These are phyloP conservation scores for Colletotrichum sp. DNA, from an alignment of 2,329 filamentous ascomycete genomes.

Conservation along the genomic window DNA sequence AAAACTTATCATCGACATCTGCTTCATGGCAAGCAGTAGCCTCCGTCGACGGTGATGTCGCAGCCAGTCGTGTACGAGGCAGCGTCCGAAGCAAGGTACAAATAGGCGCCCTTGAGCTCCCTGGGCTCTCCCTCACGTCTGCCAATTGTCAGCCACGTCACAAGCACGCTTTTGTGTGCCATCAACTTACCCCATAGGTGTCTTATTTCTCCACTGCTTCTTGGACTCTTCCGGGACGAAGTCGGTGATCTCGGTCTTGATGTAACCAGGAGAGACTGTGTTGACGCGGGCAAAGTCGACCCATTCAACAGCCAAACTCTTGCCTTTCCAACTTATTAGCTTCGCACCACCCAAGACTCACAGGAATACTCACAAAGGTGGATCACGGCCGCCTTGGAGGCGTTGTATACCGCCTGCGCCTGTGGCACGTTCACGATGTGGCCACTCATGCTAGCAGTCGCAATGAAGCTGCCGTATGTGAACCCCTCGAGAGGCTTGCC, in stretches of 20 bases:
- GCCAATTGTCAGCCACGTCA: conserved; percentile 16
- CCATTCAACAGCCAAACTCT: conserved; percentile 79
- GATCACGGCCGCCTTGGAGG: conserved; percentile 70
- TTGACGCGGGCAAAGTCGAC: conserved; percentile 76
- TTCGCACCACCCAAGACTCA: too few species aligned
- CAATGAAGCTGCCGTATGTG: conserved; percentile 73
- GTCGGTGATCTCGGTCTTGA: conserved; percentile 73
- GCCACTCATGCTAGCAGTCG: conserved; percentile 79
- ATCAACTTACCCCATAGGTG: conserved; percentile 70
- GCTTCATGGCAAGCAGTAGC: conserved; percentile 62
- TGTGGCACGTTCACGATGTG: conserved; percentile 82
- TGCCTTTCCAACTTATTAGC: conserved; percentile 49
- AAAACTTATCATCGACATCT: neutral
- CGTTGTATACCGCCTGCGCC: conserved; percentile 76
- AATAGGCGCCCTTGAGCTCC: conserved; percentile 83
- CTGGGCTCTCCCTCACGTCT: conserved; percentile 73
- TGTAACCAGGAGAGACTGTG: conserved; percentile 77
- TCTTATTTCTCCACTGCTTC: conserved; percentile 78
- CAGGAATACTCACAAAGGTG: conserved; percentile 53
- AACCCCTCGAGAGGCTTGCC: conserved; percentile 67
- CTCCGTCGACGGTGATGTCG: conserved; percentile 78
- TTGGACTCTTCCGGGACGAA: conserved; percentile 72
- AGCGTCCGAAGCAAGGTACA: conserved; percentile 83
- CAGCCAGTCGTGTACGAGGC: conserved; percentile 81
- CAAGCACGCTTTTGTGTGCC: neutral